Evolutionary conservation across 495 filamentous ascomycete species (phyloP), one percentile per base, ranked within the genome.

Genomic region (Trichoderma orchidacearum): DNA sequence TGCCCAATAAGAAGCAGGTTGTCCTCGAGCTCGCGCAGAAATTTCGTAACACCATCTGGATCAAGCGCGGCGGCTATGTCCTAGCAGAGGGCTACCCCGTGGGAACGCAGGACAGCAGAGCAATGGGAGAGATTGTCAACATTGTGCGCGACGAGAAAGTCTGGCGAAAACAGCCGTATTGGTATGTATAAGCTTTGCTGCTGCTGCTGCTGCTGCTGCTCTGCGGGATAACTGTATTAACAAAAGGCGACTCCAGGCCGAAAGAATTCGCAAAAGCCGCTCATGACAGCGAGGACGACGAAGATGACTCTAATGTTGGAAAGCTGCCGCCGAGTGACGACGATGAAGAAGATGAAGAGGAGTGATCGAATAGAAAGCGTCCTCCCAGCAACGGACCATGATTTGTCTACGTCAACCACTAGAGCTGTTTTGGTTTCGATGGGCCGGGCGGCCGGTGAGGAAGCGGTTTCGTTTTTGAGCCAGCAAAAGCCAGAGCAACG

Each of bases 161-260:
- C 31, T 98, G 93, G 93, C 82, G 91, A 59, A 94, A 92, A 71
- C 81, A 85, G 71, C 64, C 72, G n/a, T 98, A 90, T 64, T 97
- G 93, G 93, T 94, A 63, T 62, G 79, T 50, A 32, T 36, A 12
- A 5, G 23, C 7, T 12, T 34, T 31, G 53, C 45, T n/a, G n/a
- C n/a, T n/a, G n/a, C n/a, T n/a, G n/a, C n/a, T n/a, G n/a, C n/a
- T n/a, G n/a, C 23, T 30, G 45, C 12, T 12, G 54, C 41, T 23
- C 11, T 48, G 15, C 17, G 23, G 9, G 23, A 27, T 9, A 48
- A 11, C 3, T 48, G 21, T 48, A 48, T 48, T 48, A 48, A 48
- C 21, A 9, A 48, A 9, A 48, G 23, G 21, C n/a, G n/a, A n/a
- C 21, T 28, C 18, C 60, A 94, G 87, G 88, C 90, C 90, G 8